A percentile compares a stretch with the other conserved stretches of the same genome.
Evolutionary conservation across 2,329 filamentous ascomycete species (phyloP).

Genomic region (Tolypocladium album): DNA sequence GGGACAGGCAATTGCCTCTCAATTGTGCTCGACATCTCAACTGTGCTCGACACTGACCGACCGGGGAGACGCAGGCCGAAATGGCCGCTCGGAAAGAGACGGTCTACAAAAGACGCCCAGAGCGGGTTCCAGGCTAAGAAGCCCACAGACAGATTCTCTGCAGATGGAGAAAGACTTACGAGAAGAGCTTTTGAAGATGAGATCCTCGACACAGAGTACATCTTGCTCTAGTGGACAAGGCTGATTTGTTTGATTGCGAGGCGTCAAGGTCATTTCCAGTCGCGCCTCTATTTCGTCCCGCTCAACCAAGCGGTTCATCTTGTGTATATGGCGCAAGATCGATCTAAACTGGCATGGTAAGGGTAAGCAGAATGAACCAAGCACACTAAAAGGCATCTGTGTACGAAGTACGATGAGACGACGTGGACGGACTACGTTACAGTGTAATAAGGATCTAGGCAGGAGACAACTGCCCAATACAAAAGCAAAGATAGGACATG

Average conservation of each 20-base stretch:
- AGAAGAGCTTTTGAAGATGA: constrained; percentile 2
- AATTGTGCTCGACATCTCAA: constrained; percentile 3
- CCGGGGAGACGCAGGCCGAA: constrained; percentile 5
- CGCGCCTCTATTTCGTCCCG: background rate
- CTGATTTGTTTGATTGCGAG: constrained; percentile 8
- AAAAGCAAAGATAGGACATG: background rate
- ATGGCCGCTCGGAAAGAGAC: constrained; percentile 1
- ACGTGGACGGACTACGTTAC: background rate
- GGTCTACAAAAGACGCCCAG: background rate
- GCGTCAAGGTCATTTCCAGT: background rate
- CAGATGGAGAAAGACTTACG: constrained; percentile 1
- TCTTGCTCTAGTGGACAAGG: constrained; percentile 2
- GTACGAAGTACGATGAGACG: background rate
- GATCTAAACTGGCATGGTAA: background rate
- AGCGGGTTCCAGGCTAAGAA: constrained; percentile 4
- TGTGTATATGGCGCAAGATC: background rate
- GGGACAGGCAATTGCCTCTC: background rate
- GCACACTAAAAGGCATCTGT: background rate
- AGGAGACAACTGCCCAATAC: background rate
- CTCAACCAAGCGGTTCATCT: background rate
- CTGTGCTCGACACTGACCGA: constrained; percentile 5
- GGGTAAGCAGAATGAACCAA: background rate
- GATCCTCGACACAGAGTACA: constrained; percentile 18
- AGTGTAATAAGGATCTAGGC: background rate
- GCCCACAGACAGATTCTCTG: constrained; percentile 1